Base-by-base conservation (phyloP, 345 rosid genomes). In the Pistacia vera region DNA sequence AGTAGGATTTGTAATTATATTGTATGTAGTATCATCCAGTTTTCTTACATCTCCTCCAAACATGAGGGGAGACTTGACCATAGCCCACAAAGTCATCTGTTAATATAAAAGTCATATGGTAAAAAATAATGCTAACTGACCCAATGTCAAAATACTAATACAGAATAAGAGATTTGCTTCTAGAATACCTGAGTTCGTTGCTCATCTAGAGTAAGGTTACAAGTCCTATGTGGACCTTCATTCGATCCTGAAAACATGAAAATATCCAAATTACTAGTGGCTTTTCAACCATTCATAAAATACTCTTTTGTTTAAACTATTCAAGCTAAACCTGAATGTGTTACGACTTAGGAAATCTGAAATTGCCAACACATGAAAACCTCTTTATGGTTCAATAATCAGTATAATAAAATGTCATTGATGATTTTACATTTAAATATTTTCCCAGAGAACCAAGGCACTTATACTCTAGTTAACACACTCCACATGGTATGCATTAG, bases 71-170 rank as follows among this genome's bases (percentile, higher is more conserved):
- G 99, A 93, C 87, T 85, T 95, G 54, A 92, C 97, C 59, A 95
- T 92, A 36, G 89, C 86, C 99, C 99, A 95, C 90, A 93, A 84
- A 57, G 98, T 95, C 90, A 95, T 87, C 99, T 95, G 83, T 38
- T 36, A 78, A 81, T 70, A 52, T 33, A 75, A 80, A 72, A 41
- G 18, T 44, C 30, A 36, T 12, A 33, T 52, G 48, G 68, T 75
- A 48, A 59, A 63, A 61, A 66, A n/a, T 63, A 67, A 20, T 58
- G 70, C 22, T 4, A 25, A 17, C 59, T 20, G 8, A 28, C 6
- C 8, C 76, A n/a, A 38, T 33, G 51, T 13, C 8, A 66, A 55
- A 54, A 63, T 12, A 55, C 63, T 22, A 61, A 55, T 7, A 35
- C 55, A 48, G 18, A 6, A 41, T 7, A 5, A 41, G 46, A 41